Percentiles rank a stretch among this genome's conserved stretches.
These are phyloP conservation scores for Trichoderma citrinoviride DNA, from an alignment of 2,329 filamentous ascomycete species.

Conservation along the genomic window DNA sequence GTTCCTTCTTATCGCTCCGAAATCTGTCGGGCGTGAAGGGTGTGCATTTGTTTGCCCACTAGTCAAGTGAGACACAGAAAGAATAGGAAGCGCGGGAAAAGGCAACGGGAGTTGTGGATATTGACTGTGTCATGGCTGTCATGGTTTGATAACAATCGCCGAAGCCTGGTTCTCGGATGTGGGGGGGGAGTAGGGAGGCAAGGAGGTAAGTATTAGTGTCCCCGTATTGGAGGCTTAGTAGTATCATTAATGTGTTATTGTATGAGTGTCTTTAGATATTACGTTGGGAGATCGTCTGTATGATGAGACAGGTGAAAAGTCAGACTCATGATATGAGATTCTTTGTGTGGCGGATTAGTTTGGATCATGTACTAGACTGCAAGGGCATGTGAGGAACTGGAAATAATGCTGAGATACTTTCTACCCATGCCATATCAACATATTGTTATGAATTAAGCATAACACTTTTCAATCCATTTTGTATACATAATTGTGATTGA, in stretches of 20 bases:
- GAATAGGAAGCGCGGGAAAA: too few relatives aligned
- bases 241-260: not conserved
- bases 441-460: too few relatives aligned
- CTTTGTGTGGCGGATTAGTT: not conserved
- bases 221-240: not conserved
- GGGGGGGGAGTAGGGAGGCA: not conserved
- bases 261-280: not conserved
- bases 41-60: too few relatives aligned
- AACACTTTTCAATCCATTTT: too few relatives aligned
- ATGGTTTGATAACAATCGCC: not conserved
- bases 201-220: not conserved
- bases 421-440: too few relatives aligned
- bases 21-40: not conserved
- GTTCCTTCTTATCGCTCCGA: not conserved
- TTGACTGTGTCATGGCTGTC: not conserved
- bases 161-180: not conserved
- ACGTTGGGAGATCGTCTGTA: not conserved
- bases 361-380: not conserved
- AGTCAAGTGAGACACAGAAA: too few relatives aligned
- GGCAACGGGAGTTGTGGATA: not conserved
- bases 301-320: not conserved
- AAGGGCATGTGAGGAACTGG: not conserved
- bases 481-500: too few relatives aligned
- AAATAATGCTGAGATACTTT: too few relatives aligned
- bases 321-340: not conserved